These are phyloP conservation scores for Quercus robur DNA, from an alignment of 306 rosid species.

Conservation along the genomic window DNA sequence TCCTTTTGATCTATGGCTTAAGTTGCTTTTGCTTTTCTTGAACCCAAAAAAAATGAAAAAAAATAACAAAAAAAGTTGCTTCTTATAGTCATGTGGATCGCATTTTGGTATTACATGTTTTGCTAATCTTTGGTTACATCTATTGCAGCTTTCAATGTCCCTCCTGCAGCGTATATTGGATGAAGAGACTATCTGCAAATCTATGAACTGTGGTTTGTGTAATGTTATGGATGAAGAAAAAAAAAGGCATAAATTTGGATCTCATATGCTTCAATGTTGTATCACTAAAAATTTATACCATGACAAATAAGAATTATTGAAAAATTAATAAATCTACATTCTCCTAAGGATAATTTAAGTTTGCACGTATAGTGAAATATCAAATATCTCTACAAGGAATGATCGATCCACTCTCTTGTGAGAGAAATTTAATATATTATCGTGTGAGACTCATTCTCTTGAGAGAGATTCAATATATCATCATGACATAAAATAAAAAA, in stretches of 20 bases:
- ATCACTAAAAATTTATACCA: neutral
- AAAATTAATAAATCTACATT: neutral
- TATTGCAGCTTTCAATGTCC: slow-evolving; percentile 38
- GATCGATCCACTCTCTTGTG: no score
- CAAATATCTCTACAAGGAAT: no score
- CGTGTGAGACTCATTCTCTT: no score
- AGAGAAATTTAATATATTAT: no score
- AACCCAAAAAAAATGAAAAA: no score
- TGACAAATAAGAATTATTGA: neutral
- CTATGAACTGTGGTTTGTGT: neutral
- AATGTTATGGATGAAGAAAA: neutral
- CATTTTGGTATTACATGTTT: neutral
- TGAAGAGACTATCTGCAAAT: neutral
- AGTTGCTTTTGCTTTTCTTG: no score
- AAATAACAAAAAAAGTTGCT: neutral
- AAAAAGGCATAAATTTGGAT: neutral
- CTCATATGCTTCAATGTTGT: neutral
- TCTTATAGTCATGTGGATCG: neutral
- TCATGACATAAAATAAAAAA: no score
- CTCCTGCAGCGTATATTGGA: neutral
- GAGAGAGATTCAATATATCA: no score
- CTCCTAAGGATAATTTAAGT: neutral
- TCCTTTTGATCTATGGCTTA: no score
- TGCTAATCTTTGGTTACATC: no score
- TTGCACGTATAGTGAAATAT: no score